phyloP scores from a whole-genome alignment of 495 filamentous ascomycete species.

The Penicillium canescens region DNA sequence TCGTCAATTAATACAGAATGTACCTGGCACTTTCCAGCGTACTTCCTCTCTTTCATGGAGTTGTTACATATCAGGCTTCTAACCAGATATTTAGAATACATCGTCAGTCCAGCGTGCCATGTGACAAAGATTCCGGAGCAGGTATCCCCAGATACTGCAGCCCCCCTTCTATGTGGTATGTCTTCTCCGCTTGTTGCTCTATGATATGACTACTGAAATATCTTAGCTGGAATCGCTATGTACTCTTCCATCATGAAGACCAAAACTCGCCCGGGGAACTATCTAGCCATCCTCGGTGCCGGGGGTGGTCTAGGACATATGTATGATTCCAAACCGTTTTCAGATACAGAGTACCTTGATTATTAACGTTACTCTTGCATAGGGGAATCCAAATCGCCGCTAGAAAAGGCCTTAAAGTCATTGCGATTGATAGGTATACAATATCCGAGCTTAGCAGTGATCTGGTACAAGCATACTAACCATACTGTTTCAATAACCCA shows the following conservation, averaged over 20 bases:
- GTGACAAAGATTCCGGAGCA: constrained; percentile 38
- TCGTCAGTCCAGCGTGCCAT: constrained; percentile 42
- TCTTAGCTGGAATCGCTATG: constrained; percentile 44
- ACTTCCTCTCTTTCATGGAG: not conserved
- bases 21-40: constrained; percentile 49
- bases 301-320: constrained; percentile 48
- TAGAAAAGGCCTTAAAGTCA: constrained; percentile 41
- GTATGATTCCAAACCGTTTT: constrained; percentile 13
- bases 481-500: constrained; percentile 6
- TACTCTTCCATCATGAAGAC: constrained; percentile 49
- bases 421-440: constrained; percentile 43
- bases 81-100: constrained; percentile 29
- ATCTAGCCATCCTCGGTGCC: constrained; percentile 42
- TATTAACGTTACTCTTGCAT: not conserved
- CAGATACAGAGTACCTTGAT: not conserved
- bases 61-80: not conserved
- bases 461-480: not conserved
- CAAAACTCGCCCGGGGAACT: constrained; percentile 40
- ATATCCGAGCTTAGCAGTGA: not conserved
- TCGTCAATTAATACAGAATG: constrained; percentile 27
- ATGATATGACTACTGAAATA: not conserved
- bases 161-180: constrained; percentile 44
- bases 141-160: constrained; percentile 34
- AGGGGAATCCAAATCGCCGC: constrained; percentile 47
- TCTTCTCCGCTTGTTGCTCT: not conserved